These are phyloP conservation scores for Capsella rubella DNA, from an alignment of 441 rosid species.

Conservation along the genomic window DNA sequence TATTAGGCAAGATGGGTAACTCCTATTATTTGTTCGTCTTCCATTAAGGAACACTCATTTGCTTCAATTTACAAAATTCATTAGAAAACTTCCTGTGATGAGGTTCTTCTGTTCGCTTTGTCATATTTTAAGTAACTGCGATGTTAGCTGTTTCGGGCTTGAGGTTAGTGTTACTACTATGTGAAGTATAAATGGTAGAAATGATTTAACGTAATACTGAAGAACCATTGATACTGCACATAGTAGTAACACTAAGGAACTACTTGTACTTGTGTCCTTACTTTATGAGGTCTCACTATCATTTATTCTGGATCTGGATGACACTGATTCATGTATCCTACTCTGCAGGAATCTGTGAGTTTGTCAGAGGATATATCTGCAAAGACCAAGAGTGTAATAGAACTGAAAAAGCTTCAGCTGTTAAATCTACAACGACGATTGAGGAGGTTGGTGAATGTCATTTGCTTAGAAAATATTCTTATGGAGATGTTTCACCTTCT, in stretches of 20 bases:
- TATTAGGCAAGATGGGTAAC: constrained; percentile 9
- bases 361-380: constrained; percentile 88
- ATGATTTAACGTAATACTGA: constrained; percentile 15
- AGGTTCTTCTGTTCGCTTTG: background rate
- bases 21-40: constrained; percentile 9
- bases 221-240: background rate
- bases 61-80: background rate
- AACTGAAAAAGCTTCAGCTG: constrained; percentile 91
- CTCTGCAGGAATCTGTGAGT: constrained; percentile 77
- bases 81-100: background rate
- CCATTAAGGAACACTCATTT: background rate
- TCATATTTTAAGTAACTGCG: background rate
- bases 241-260: background rate
- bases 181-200: background rate
- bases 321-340: constrained; percentile 2
- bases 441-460: constrained; percentile 60
- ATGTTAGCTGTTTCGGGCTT: background rate
- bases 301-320: constrained; percentile 14
- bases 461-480: background rate
- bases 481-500: background rate
- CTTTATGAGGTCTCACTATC: constrained; percentile 17
- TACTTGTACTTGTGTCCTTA: constrained; percentile 5
- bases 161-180: background rate
- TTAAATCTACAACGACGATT: constrained; percentile 83
- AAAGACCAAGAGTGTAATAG: constrained; percentile 94